Conservation (phyloP, 345 rosid species). For the Citrus inodora region DNA sequence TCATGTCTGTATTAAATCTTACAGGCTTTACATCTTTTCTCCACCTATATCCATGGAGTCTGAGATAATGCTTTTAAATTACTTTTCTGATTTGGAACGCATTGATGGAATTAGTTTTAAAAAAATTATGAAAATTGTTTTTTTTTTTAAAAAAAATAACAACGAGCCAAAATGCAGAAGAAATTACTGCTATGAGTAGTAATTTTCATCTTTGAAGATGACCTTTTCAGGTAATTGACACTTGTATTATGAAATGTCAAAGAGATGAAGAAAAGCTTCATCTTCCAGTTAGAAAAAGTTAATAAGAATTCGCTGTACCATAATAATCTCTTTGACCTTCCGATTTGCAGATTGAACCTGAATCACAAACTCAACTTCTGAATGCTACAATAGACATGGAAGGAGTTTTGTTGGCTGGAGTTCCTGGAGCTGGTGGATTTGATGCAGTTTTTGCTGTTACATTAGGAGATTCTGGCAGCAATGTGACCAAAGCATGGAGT, state of each 20-base stretch:
- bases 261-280: background rate
- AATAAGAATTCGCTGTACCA: background rate
- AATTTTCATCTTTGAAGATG: background rate
- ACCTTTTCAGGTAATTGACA: background rate
- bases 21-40: background rate
- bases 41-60: background rate
- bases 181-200: background rate
- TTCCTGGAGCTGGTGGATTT: constrained; percentile 98
- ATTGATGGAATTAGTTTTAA: background rate
- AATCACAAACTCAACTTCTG: constrained; percentile 69
- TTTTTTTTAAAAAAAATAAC: no score
- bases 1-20: background rate
- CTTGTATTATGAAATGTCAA: background rate
- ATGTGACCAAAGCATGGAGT: constrained; percentile 66
- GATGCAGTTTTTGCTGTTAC: constrained; percentile 84
- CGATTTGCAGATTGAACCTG: constrained; percentile 84
- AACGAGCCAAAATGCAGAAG: background rate
- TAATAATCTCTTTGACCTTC: constrained; percentile 15
- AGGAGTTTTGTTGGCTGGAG: constrained; percentile 89
- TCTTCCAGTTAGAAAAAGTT: background rate
- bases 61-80: background rate
- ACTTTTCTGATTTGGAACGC: background rate
- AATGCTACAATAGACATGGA: constrained; percentile 78
- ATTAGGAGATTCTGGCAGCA: constrained; percentile 59
- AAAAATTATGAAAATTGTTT: background rate